phyloP scores from a whole-genome alignment of 345 rosid species.

The Conringia planisiliqua region DNA sequence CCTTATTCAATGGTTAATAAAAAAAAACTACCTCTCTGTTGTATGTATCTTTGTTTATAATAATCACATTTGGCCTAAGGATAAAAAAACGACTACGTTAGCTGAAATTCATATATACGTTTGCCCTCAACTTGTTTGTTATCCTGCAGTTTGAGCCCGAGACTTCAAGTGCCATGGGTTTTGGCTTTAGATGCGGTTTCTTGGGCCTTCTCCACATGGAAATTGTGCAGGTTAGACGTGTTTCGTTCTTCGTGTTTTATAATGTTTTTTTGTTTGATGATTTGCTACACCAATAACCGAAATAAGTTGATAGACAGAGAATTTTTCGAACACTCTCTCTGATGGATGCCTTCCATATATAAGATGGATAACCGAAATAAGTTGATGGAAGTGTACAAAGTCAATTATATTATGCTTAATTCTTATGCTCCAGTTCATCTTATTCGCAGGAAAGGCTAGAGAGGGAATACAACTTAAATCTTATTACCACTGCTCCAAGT shows the following conservation, averaged over 20 bases:
- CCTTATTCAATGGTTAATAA: background rate
- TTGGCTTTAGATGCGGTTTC: slow-evolving; percentile 98
- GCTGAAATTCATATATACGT: background rate
- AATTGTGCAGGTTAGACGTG: slow-evolving; percentile 82
- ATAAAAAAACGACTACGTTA: background rate
- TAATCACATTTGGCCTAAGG: slow-evolving; percentile 1
- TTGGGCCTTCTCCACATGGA: slow-evolving; percentile 99
- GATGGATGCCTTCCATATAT: background rate
- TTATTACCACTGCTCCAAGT: slow-evolving; percentile 98
- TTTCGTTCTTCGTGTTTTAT: slow-evolving; percentile 6
- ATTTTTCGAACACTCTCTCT: background rate
- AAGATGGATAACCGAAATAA: background rate
- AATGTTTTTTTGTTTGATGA: background rate
- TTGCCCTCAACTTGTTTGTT: slow-evolving; percentile 18
- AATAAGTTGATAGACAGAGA: background rate
- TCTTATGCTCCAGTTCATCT: slow-evolving; percentile 14
- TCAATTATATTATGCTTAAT: background rate
- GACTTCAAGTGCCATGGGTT: slow-evolving; percentile 98
- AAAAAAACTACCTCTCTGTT: background rate
- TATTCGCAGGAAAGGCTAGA: slow-evolving; percentile 91
- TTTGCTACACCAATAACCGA: background rate
- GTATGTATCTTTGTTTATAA: background rate
- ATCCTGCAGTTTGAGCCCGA: slow-evolving; percentile 90
- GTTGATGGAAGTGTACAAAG: background rate
- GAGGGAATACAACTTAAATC: slow-evolving; percentile 94